phyloP scores from a whole-genome alignment of 805 yeast genomes.

The Metschnikowia lachancei region DNA sequence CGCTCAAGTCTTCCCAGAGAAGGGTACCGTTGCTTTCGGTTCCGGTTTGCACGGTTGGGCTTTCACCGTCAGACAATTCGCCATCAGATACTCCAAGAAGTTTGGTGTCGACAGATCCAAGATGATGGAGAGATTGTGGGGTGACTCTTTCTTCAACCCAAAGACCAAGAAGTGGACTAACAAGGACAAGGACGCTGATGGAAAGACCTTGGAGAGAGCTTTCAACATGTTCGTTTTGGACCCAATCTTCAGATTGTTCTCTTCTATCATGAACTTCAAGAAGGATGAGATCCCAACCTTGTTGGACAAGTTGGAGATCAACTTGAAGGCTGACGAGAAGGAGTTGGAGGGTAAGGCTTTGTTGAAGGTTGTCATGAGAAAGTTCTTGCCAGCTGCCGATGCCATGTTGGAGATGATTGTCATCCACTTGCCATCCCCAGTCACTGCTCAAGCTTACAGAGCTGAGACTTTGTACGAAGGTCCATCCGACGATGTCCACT shows the following conservation, averaged over 20 bases:
- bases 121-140: conserved; percentile 99
- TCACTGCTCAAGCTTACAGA: conserved; percentile 98
- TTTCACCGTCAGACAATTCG: conserved; percentile 98
- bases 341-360: conserved; percentile 98
- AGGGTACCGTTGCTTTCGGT: conserved; percentile 99
- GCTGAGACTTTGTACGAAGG: conserved; percentile 99
- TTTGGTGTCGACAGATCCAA: conserved; percentile 97
- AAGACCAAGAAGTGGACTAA: conserved; percentile 99
- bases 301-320: conserved; percentile 89
- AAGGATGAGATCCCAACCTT: conserved; percentile 92
- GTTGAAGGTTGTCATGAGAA: conserved; percentile 97
- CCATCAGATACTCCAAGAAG: conserved; percentile 96
- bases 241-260: conserved; percentile 97
- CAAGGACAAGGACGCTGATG: conserved; percentile 93
- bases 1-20: conserved; percentile 97
- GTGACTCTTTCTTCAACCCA: conserved; percentile 99
- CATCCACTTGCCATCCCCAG: conserved; percentile 98
- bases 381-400: conserved; percentile 99
- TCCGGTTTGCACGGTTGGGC: conserved; percentile 99
- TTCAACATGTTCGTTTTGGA: conserved; percentile 98
- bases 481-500: conserved; percentile 89
- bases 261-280: conserved; percentile 98
- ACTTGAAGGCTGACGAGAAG: conserved; percentile 93
- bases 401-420: conserved; percentile 98
- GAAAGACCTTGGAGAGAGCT: conserved; percentile 96